phyloP scores from a whole-genome alignment of 306 rosid genomes.

The Dryas alaskensis region DNA sequence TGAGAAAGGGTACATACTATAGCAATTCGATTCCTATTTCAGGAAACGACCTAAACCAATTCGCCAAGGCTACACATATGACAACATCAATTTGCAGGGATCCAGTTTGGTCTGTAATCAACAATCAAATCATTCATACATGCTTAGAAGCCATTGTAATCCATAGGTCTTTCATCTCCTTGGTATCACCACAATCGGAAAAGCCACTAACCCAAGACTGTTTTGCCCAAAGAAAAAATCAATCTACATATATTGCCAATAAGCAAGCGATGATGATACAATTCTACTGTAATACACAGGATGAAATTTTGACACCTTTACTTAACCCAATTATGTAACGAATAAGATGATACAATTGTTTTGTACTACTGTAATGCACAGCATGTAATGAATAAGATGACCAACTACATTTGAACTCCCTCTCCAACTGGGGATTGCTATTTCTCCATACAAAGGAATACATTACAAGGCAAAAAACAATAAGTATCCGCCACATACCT shows the following conservation, averaged over 20 bases:
- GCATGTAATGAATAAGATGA: not conserved
- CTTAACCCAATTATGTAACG: not conserved
- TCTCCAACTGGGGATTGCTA: not conserved
- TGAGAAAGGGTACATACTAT: too few species aligned
- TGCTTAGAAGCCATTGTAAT: not conserved
- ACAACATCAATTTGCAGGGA: too few species aligned
- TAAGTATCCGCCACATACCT: constrained; percentile 2
- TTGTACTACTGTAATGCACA: constrained; percentile 5
- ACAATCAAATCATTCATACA: not conserved
- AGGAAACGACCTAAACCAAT: too few species aligned
- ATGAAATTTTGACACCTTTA: not conserved
- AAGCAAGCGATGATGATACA: constrained; percentile 6
- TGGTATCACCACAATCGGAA: not conserved
- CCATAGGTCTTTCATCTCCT: not conserved
- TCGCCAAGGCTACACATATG: too few species aligned
- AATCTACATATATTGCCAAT: constrained; percentile 20
- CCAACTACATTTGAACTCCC: not conserved
- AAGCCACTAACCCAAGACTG: too few species aligned
- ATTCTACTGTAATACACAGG: constrained; percentile 17
- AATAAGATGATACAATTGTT: not conserved
- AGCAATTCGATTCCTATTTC: too few species aligned
- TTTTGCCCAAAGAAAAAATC: not conserved
- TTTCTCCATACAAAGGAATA: constrained; percentile 1
- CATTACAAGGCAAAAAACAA: constrained; percentile 1
- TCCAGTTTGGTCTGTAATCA: too few species aligned